A percentile compares a stretch with the other conserved stretches of the same genome.
Conservation (phyloP, 768 basidiomycete species). For the Calocybe indica region DNA sequence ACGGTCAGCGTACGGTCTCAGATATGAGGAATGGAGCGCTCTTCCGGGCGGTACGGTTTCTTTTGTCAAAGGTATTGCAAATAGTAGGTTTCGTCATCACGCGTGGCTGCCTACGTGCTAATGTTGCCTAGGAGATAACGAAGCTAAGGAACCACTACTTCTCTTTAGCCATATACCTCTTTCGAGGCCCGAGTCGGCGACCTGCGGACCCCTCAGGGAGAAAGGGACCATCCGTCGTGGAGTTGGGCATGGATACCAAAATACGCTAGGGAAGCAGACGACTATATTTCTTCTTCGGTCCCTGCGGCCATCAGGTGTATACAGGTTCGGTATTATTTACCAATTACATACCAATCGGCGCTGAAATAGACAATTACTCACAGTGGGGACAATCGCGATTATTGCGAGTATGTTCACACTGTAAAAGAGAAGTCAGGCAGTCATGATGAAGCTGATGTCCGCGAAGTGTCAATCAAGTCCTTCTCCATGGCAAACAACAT, state of each 20-base stretch:
- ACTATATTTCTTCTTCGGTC: slow-evolving; percentile 60
- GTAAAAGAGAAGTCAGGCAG: slow-evolving; percentile 11
- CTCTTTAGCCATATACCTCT: slow-evolving; percentile 91
- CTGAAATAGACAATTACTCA: slow-evolving; percentile 7
- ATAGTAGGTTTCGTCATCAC: slow-evolving; percentile 14
- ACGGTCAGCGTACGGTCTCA: slow-evolving; percentile 33
- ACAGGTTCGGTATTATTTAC: slow-evolving; percentile 47
- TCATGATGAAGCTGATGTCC: slow-evolving; percentile 21
- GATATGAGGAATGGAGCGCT: slow-evolving; percentile 42
- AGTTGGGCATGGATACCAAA: slow-evolving; percentile 78
- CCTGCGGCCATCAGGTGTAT: slow-evolving; percentile 62
- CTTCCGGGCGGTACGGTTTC: slow-evolving; percentile 44
- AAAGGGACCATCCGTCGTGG: slow-evolving; percentile 67
- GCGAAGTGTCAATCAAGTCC: slow-evolving; percentile 88
- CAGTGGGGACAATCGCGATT: slow-evolving; percentile 94
- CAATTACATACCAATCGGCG: background rate
- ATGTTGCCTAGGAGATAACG: background rate
- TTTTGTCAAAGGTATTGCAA: slow-evolving; percentile 39
- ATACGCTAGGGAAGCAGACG: slow-evolving; percentile 64
- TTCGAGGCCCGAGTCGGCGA: slow-evolving; percentile 54
- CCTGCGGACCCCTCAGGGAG: slow-evolving; percentile 78
- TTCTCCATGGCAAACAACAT: slow-evolving; percentile 90
- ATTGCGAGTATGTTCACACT: slow-evolving; percentile 65
- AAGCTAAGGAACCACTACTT: slow-evolving; percentile 35
- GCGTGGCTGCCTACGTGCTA: background rate